A percentile compares a stretch with the other conserved stretches of the same genome.
Evolutionary conservation across 768 basidiomycete genomes (phyloP).

Genomic region (Serendipita sp.): DNA sequence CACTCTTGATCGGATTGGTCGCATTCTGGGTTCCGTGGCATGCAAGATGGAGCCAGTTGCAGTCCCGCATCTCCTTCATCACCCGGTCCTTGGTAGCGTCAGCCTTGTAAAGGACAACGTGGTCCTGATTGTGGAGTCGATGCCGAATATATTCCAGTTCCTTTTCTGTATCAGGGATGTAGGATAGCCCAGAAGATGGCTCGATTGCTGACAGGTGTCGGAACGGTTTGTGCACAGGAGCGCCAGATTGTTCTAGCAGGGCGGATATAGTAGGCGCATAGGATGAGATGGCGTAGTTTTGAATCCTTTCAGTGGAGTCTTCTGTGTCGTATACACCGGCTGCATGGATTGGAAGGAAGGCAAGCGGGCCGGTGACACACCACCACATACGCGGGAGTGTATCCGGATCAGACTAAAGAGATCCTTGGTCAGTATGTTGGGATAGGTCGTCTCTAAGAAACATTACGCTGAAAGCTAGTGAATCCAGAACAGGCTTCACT

Average conservation of each 20-base stretch:
- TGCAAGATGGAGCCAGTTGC: constrained; percentile 17
- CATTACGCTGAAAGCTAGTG: background rate
- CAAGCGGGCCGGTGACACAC: background rate
- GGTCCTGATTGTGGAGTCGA: background rate
- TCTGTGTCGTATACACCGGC: background rate
- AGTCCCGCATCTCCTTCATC: background rate
- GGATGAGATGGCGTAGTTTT: background rate
- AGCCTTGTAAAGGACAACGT: no score
- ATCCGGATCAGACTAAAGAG: background rate
- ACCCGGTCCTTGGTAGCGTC: no score
- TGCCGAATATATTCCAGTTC: background rate
- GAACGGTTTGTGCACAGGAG: background rate
- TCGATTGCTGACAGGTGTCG: background rate
- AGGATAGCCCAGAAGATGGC: background rate
- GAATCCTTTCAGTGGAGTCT: background rate
- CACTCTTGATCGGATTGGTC: background rate
- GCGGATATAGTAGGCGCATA: background rate
- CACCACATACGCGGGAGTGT: background rate
- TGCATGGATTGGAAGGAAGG: background rate
- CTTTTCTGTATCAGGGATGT: background rate
- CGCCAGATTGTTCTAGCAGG: background rate
- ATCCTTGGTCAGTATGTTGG: background rate
- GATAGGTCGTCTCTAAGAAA: background rate
- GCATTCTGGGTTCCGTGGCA: constrained; percentile 15
- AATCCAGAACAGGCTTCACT: background rate